phyloP scores from a whole-genome alignment of 495 filamentous ascomycete genomes.

The Aspergillus baeticus region DNA sequence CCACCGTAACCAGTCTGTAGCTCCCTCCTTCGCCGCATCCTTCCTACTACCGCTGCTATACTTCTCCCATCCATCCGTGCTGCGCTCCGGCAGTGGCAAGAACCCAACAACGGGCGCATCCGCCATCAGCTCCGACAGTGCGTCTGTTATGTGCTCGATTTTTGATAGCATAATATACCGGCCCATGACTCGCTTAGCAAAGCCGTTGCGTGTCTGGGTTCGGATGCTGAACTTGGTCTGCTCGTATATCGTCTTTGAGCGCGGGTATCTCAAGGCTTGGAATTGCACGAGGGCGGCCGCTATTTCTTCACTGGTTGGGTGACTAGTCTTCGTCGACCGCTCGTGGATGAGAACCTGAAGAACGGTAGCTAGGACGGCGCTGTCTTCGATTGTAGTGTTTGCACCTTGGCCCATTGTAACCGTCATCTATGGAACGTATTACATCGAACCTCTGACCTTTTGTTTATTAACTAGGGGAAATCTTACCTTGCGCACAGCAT shows the following conservation, averaged over 20 bases:
- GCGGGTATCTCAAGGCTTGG: not conserved
- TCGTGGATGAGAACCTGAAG: not conserved
- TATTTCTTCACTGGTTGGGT: not conserved
- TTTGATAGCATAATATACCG: not conserved
- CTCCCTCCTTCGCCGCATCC: no score
- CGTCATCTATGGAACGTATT: slow-evolving; percentile 18
- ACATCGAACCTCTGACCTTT: no score
- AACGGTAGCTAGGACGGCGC: slow-evolving; percentile 12
- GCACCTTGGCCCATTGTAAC: slow-evolving; percentile 30
- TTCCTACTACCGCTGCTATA: not conserved
- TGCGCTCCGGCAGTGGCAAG: not conserved
- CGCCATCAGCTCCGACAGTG: not conserved
- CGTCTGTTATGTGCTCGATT: not conserved
- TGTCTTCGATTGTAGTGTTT: slow-evolving; percentile 27
- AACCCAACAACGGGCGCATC: slow-evolving; percentile 2
- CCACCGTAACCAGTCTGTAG: no score
- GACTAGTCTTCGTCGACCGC: not conserved
- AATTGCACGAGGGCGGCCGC: not conserved
- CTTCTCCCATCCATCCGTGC: not conserved
- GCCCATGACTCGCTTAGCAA: not conserved
- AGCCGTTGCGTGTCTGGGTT: not conserved
- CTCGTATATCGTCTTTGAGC: not conserved
- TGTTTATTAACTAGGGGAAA: no score
- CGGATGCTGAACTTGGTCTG: not conserved
- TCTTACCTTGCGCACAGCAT: slow-evolving; percentile 28